Conservation (phyloP, 768 basidiomycete genomes). For the Suillus subalutaceus region DNA sequence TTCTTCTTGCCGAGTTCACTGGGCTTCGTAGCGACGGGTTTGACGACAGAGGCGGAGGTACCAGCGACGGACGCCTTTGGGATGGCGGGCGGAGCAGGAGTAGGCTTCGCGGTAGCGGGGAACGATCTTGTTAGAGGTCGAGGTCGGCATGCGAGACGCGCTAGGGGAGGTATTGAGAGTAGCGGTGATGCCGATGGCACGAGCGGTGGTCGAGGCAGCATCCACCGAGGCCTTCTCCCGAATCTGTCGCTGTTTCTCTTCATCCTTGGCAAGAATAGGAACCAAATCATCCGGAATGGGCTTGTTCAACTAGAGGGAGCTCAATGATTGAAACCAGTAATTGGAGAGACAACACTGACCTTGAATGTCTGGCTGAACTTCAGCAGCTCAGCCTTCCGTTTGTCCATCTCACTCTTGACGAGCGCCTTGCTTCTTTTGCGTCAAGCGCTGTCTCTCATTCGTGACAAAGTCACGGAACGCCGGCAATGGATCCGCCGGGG, state of each 20-base stretch:
- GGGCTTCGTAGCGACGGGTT: constrained; percentile 33
- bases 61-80: constrained; percentile 22
- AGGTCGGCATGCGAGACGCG: constrained; percentile 44
- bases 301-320: constrained; percentile 71
- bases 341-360: constrained; percentile 46
- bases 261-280: constrained; percentile 90
- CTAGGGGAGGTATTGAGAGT: constrained; percentile 46
- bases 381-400: constrained; percentile 88
- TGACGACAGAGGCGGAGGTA: constrained; percentile 31
- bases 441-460: constrained; percentile 85
- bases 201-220: constrained; percentile 65
- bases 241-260: constrained; percentile 85
- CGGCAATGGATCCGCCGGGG: constrained; percentile 73
- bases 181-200: constrained; percentile 63
- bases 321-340: constrained; percentile 7
- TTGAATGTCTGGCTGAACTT: constrained; percentile 96
- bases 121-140: constrained; percentile 32
- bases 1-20: constrained; percentile 42
- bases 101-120: constrained; percentile 31
- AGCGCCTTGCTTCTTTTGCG: constrained; percentile 89
- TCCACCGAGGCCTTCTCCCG: constrained; percentile 75
- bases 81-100: constrained; percentile 31
- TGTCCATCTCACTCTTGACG: constrained; percentile 93
- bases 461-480: constrained; percentile 94
- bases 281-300: constrained; percentile 95